These are phyloP conservation scores for Pleurotus sapidus DNA, from an alignment of 768 basidiomycete genomes.

Conservation along the genomic window DNA sequence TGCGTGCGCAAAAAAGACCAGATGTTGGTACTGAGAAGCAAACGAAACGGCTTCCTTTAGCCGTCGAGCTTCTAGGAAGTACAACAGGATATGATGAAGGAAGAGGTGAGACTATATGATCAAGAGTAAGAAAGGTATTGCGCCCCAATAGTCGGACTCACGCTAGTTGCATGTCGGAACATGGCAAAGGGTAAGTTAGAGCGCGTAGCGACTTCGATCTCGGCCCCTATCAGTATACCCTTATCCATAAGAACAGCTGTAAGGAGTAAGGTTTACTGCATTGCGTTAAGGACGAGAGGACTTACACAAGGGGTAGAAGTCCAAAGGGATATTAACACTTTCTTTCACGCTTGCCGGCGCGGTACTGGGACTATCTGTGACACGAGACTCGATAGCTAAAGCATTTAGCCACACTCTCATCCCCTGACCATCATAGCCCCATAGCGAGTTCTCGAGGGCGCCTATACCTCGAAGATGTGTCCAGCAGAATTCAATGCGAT, in stretches of 20 bases:
- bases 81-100: constrained; percentile 85
- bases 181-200: constrained; percentile 82
- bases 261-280: constrained; percentile 10
- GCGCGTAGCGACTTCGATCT: constrained; percentile 79
- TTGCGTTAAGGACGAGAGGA: constrained; percentile 16
- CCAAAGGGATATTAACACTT: constrained; percentile 87
- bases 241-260: constrained; percentile 98
- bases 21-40: constrained; percentile 80
- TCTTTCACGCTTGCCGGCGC: constrained; percentile 68
- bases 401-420: constrained; percentile 97
- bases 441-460: constrained; percentile 92
- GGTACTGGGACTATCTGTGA: constrained; percentile 30
- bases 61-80: constrained; percentile 65
- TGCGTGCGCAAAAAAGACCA: constrained; percentile 92
- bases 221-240: constrained; percentile 95
- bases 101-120: constrained; percentile 81
- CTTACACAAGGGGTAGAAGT: constrained; percentile 95
- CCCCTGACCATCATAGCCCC: constrained; percentile 91
- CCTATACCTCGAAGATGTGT: constrained; percentile 94
- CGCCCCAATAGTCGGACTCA: constrained; percentile 33
- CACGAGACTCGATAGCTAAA: constrained; percentile 75
- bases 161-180: constrained; percentile 89
- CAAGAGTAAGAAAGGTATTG: constrained; percentile 1
- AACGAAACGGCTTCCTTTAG: constrained; percentile 80
- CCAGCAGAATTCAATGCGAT: constrained; percentile 99